Evolutionary conservation across 306 rosid species (phyloP).

Genomic region (Inga laurina): DNA sequence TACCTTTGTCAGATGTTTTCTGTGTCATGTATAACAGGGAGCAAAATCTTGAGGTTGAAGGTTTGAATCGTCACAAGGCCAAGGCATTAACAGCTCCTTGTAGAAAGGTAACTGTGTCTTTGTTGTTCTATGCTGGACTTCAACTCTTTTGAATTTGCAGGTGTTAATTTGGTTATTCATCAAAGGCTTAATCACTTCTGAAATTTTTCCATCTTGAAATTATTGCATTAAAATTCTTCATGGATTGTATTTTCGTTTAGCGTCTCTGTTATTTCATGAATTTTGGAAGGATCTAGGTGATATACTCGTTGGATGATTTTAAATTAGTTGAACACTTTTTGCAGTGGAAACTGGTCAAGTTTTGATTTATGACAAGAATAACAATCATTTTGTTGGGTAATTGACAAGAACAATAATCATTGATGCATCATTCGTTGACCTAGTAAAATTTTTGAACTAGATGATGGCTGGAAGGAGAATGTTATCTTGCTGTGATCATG

Average conservation of each 20-base stretch:
- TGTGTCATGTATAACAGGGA: constrained; percentile 41
- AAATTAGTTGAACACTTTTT: background rate
- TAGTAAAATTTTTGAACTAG: background rate
- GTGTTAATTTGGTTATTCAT: constrained; percentile 6
- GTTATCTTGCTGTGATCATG: background rate
- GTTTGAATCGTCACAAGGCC: constrained; percentile 35
- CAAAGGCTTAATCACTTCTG: background rate
- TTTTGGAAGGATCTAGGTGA: background rate
- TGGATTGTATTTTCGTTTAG: background rate
- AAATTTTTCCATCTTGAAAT: background rate
- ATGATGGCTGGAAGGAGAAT: background rate
- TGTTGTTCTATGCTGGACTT: constrained; percentile 10
- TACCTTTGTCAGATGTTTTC: background rate
- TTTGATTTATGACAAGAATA: background rate
- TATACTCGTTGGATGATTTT: background rate
- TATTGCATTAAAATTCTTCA: background rate
- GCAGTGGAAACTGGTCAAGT: background rate
- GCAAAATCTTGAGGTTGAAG: constrained; percentile 29
- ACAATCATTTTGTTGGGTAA: background rate
- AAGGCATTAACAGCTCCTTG: constrained; percentile 47
- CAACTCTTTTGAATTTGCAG: background rate
- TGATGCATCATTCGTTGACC: background rate
- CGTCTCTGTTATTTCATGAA: background rate
- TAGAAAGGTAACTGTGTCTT: constrained; percentile 52
- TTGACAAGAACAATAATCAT: background rate